These are phyloP conservation scores for Metarhizium anisopliae DNA, from an alignment of 2,329 filamentous ascomycete species.

Conservation along the genomic window DNA sequence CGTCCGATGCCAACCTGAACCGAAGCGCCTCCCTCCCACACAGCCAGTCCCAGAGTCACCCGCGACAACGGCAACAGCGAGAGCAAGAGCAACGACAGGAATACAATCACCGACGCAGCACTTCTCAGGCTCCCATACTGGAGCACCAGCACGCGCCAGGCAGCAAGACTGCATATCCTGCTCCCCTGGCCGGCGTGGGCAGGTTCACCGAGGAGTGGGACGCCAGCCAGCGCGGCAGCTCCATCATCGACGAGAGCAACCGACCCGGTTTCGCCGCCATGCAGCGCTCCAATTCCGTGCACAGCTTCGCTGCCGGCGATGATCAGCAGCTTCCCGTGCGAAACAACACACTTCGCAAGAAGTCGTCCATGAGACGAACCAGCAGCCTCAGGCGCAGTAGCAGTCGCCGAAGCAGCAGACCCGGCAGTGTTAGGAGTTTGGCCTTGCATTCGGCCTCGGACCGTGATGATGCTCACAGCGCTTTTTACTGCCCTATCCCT, in stretches of 20 bases:
- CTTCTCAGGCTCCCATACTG: slow-evolving; percentile 10
- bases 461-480: slow-evolving; percentile 66
- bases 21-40: slow-evolving; percentile 5
- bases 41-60: slow-evolving; percentile 1
- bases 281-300: slow-evolving; percentile 54
- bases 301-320: slow-evolving; percentile 42
- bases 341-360: slow-evolving; percentile 80
- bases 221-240: slow-evolving; percentile 57
- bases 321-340: slow-evolving; percentile 33
- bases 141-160: slow-evolving; percentile 10
- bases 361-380: slow-evolving; percentile 64
- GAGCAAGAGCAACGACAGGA: slow-evolving; percentile 4
- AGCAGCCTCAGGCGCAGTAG: slow-evolving; percentile 69
- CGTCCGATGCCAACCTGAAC: slow-evolving; percentile 7
- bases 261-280: slow-evolving; percentile 24
- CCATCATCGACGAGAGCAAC: slow-evolving; percentile 44
- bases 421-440: slow-evolving; percentile 79
- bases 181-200: slow-evolving; percentile 19
- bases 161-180: neutral
- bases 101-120: slow-evolving; percentile 5
- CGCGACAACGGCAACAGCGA: slow-evolving; percentile 6
- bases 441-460: slow-evolving; percentile 61
- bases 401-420: slow-evolving; percentile 73
- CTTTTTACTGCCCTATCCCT: slow-evolving; percentile 83
- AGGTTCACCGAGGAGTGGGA: slow-evolving; percentile 66